These are phyloP conservation scores for Leccinum arenicola DNA, from an alignment of 768 basidiomycete genomes.

Conservation along the genomic window DNA sequence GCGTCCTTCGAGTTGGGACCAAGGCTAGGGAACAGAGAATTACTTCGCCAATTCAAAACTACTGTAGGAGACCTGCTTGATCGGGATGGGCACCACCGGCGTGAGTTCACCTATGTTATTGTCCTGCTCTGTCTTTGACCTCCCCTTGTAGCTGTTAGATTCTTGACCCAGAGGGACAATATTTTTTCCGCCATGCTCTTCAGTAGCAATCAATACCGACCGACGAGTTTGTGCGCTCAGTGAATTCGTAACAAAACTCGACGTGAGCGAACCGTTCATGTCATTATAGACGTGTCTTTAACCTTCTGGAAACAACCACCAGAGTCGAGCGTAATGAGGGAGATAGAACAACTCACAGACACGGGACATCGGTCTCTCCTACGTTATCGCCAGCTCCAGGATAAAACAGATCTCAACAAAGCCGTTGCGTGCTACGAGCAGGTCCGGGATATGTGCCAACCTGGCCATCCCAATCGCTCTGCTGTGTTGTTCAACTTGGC, in stretches of 20 bases:
- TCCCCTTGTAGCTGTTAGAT: neutral
- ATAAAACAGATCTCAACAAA: neutral
- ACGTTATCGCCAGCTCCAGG: neutral
- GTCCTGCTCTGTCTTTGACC: neutral
- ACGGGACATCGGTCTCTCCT: neutral
- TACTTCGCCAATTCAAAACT: neutral
- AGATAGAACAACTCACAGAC: neutral
- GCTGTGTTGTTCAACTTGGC: neutral
- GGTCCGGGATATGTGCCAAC: neutral
- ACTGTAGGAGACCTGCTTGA: neutral
- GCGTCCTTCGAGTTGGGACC: neutral
- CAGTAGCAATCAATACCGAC: neutral
- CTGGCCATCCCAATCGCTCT: neutral
- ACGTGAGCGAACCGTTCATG: neutral
- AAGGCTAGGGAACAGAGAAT: neutral
- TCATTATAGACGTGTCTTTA: neutral
- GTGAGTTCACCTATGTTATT: neutral
- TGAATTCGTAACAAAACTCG: neutral
- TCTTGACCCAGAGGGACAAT: neutral
- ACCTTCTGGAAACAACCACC: neutral
- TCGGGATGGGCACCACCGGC: neutral
- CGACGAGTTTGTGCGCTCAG: neutral
- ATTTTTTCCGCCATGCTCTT: neutral
- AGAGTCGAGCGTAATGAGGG: neutral
- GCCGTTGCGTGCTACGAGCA: neutral